Evolutionary conservation across 2,329 filamentous ascomycete genomes (phyloP).

Genomic region (Botrytis hyacinthi): DNA sequence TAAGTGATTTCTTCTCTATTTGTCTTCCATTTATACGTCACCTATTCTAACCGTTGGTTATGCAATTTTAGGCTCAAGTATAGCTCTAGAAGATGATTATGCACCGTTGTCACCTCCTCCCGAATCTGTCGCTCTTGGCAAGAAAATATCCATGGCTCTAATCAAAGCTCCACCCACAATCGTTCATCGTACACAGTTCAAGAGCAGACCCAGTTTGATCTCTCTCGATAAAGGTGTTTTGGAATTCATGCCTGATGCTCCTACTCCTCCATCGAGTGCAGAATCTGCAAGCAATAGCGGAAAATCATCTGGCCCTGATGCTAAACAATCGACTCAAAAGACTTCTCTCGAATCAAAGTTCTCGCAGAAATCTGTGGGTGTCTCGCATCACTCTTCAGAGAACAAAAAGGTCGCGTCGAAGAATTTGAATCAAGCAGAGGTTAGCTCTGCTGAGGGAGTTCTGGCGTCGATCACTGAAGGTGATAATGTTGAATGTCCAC

Average conservation of each 20-base stretch:
- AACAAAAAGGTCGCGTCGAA: slow-evolving; percentile 32
- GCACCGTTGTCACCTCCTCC: slow-evolving; percentile 3
- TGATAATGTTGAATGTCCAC: slow-evolving; percentile 24
- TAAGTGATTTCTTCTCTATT: slow-evolving; percentile 19
- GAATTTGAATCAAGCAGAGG: slow-evolving; percentile 24
- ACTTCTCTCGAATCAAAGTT: slow-evolving; percentile 44
- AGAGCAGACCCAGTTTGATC: slow-evolving; percentile 41
- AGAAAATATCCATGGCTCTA: slow-evolving; percentile 44
- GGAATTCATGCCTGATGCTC: slow-evolving; percentile 28
- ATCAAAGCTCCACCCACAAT: slow-evolving; percentile 44
- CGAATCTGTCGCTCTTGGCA: slow-evolving; percentile 13
- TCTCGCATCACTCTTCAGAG: slow-evolving; percentile 35
- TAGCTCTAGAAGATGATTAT: slow-evolving; percentile 10
- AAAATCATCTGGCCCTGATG: slow-evolving; percentile 35
- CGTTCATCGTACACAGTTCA: slow-evolving; percentile 44
- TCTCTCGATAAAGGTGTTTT: slow-evolving; percentile 39
- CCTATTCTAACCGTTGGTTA: background rate
- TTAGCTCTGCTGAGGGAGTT: slow-evolving; percentile 28
- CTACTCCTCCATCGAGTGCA: slow-evolving; percentile 32
- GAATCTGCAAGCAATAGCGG: slow-evolving; percentile 33
- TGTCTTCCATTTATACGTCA: background rate
- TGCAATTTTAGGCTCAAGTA: background rate
- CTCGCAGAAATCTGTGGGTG: slow-evolving; percentile 35
- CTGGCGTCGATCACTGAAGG: slow-evolving; percentile 36
- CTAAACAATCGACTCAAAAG: slow-evolving; percentile 36